A percentile compares a stretch with the other conserved stretches of the same genome.
These are phyloP conservation scores for Penicillium sp. DNA, from an alignment of 2,329 filamentous ascomycete species.

Conservation along the genomic window DNA sequence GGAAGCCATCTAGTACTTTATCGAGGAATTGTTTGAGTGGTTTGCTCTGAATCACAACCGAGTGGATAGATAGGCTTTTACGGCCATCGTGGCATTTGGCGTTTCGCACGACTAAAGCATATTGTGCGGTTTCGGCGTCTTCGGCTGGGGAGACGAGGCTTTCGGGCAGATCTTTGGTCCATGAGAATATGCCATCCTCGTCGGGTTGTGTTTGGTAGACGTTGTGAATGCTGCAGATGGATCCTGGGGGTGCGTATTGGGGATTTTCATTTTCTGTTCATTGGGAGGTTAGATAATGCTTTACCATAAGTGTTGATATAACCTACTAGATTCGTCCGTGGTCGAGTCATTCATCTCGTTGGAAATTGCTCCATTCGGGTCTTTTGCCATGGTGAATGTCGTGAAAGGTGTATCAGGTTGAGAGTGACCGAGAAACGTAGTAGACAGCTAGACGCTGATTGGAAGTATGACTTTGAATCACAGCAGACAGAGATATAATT, in stretches of 20 bases:
- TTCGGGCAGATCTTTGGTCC: conserved; percentile 52
- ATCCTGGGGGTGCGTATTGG: conserved; percentile 22
- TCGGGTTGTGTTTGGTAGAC: conserved; percentile 50
- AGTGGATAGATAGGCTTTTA: conserved; percentile 57
- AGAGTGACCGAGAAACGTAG: too few relatives aligned
- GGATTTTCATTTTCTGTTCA: background rate
- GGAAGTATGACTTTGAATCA: too few relatives aligned
- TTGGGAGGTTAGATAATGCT: too few relatives aligned
- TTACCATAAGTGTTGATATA: too few relatives aligned
- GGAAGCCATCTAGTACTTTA: conserved; percentile 53
- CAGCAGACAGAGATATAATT: too few relatives aligned
- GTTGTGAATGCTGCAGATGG: conserved; percentile 41
- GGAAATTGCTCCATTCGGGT: too few relatives aligned
- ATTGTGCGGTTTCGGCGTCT: conserved; percentile 56
- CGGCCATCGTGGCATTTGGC: conserved; percentile 53
- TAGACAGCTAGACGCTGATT: too few relatives aligned
- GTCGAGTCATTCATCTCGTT: too few relatives aligned
- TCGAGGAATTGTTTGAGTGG: conserved; percentile 53
- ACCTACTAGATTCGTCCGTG: too few relatives aligned
- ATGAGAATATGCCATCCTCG: conserved; percentile 47
- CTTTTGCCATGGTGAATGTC: too few relatives aligned
- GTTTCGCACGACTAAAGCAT: conserved; percentile 56
- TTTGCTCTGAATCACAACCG: conserved; percentile 59
- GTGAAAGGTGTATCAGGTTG: too few relatives aligned
- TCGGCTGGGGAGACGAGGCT: conserved; percentile 54